Base-by-base conservation (phyloP, 192 early-diverging fungal genomes). In the Pecoramyces ruminantium region DNA sequence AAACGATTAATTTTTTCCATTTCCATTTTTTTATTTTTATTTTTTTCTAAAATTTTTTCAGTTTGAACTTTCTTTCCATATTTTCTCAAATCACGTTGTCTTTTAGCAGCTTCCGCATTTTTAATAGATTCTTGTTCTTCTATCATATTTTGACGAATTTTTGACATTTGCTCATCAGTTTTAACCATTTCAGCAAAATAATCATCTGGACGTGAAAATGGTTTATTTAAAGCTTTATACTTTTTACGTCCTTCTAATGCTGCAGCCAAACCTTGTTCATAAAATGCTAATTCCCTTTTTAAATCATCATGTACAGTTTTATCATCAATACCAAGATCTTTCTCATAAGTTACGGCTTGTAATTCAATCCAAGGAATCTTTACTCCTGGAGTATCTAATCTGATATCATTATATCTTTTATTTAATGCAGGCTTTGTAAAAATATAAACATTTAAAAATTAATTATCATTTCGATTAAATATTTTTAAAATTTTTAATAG, bases 171-270 rank as follows among this genome's bases (percentile, higher is more conserved):
- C 80, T 93, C 92, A 82, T 98, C 97, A 2, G 92, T 91, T 90
- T 98, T 98, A 83, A 98, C 90, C 97, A 98, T 98, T 87, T 98
- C 97, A 38, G 97, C 97, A 88, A 93, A 98, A 84, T 95, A 97
- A 83, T 98, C 97, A 79, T 92, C 91, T n/a, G 97, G 97, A 67
- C 97, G 87, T 51, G 88, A 83, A 80, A 96, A 95, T 27, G 92
- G 91, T 15, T 94, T 90, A 21, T 92, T 92, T 21, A 89, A 87
- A 79, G 89, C 88, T 38, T 84, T 82, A 34, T 94, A 83, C 81
- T 87, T 81, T 13, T 91, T 87, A 78, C 92, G 92, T 79, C 90
- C 96, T 39, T 85, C 80, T 13, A 88, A 85, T 28, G 91, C 94
- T 14, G 93, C 93, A 81, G 92, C 89, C 16, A 98, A 87, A 12